Evolutionary conservation across 768 basidiomycete species (phyloP).

Genomic region (Sistotremastrum niveocremeum): DNA sequence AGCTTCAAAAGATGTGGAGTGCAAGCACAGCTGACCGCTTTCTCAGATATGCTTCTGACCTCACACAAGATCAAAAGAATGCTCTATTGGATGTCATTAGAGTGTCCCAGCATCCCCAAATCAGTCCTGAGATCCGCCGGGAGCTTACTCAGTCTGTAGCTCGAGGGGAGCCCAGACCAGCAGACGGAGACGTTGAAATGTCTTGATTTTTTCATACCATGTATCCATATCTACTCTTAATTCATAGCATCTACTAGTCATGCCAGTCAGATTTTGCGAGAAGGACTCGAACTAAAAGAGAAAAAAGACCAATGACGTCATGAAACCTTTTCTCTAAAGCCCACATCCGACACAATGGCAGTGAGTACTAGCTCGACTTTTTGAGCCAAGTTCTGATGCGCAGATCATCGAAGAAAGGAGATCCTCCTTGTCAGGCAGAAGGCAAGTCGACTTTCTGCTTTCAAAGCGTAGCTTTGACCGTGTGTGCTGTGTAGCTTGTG

Average conservation of each 20-base stretch:
- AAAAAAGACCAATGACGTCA: no score
- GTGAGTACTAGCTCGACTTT: no score
- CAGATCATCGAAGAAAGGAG: not conserved
- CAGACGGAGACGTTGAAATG: conserved; percentile 58
- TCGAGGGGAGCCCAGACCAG: conserved; percentile 62
- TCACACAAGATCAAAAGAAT: conserved; percentile 96
- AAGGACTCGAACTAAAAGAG: no score
- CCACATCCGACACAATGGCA: no score
- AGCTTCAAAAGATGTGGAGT: conserved; percentile 6
- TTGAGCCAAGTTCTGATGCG: no score
- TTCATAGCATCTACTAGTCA: no score
- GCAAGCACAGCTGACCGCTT: not conserved
- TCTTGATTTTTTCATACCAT: not conserved
- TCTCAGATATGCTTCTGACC: conserved; percentile 76
- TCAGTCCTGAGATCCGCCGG: conserved; percentile 78
- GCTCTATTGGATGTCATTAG: conserved; percentile 89
- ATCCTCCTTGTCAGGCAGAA: conserved; percentile 15
- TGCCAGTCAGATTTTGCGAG: no score
- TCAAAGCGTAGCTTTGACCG: not conserved
- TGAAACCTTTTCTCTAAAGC: no score
- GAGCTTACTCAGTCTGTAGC: conserved; percentile 81
- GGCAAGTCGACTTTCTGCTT: conserved; percentile 4
- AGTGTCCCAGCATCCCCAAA: conserved; percentile 74
- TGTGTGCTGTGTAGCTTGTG: conserved; percentile 34
- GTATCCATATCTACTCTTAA: not conserved